Evolutionary conservation across 2,329 filamentous ascomycete genomes (phyloP), one percentile per base, ranked within the genome.

Genomic region (Clarireedia homoeocarpa): DNA sequence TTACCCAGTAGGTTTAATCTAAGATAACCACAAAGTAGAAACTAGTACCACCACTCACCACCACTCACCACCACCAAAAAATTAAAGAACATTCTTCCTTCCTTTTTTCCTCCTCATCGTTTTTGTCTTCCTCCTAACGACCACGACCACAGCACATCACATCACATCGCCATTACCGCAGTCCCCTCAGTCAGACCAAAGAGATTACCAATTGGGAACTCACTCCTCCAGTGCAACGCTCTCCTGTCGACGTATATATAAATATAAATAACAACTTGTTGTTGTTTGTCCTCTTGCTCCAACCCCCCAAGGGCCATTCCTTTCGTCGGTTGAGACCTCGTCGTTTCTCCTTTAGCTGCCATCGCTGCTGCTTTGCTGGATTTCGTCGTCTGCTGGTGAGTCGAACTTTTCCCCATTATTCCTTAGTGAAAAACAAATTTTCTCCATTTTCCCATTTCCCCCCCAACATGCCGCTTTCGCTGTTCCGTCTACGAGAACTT

Each of bases 391-490:
- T 34, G 26, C 14, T 52, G 48, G 47, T 55, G 20, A 55, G 53
- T 53, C 42, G 17, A 10, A 44, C n/a, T 26, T 20, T 42, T 42
- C 30, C 5, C 9, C 15, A 15, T 40, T 20, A 39, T 47, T 48
- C 23, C 24, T 23, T 23, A 30, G 27, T 55, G 39, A 51, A 26
- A 55, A 26, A 55, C 53, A 51, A 45, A 55, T 44, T 55, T 55
- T 51, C 53, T 50, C 46, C 46, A 38, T 36, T 55, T 55, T 55
- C 26, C 47, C 23, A 42, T 50, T 20, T 39, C 23, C 38, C 47
- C 10, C 26, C 49, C 14, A 34, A 42, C 40, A 24, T n/a, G 40
- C 54, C 54, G 40, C 54, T 52, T 47, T 52, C 54, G 54, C 54
- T 52, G 40, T 50, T 27, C 23, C 42, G 44, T 40, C 53, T 9